Evolutionary conservation across 176 grass and related monocot genomes (phyloP).

Genomic region (Alopecurus myosuroides): DNA sequence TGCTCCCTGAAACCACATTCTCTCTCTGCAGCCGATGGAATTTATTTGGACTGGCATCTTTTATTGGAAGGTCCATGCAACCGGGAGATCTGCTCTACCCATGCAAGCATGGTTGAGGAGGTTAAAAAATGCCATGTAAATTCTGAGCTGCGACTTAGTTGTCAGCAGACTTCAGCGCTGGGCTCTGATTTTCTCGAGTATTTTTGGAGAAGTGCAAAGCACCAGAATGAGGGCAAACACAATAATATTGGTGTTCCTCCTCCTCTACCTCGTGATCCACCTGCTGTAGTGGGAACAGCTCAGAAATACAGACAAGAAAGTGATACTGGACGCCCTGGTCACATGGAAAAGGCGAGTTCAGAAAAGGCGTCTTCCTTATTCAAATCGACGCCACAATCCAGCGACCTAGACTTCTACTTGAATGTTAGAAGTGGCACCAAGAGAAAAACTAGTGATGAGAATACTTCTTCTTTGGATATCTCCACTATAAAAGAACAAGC

Average conservation of each 20-base stretch:
- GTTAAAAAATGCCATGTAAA: slow-evolving; percentile 40
- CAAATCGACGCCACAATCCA: slow-evolving; percentile 46
- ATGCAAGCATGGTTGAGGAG: slow-evolving; percentile 54
- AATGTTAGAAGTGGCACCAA: slow-evolving; percentile 46
- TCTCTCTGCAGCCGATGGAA: slow-evolving; percentile 65
- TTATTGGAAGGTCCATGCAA: slow-evolving; percentile 63
- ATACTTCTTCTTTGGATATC: slow-evolving; percentile 13
- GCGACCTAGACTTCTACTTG: slow-evolving; percentile 67
- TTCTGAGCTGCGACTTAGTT: slow-evolving; percentile 43
- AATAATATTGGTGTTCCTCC: slow-evolving; percentile 20
- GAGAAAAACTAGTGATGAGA: slow-evolving; percentile 20
- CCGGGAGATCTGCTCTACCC: slow-evolving; percentile 58
- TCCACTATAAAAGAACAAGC: slow-evolving; percentile 38
- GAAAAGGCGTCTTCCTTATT: slow-evolving; percentile 50
- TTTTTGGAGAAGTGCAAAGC: slow-evolving; percentile 32
- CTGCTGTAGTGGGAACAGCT: slow-evolving; percentile 24
- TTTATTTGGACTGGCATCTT: slow-evolving; percentile 97
- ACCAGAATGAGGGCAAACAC: slow-evolving; percentile 30
- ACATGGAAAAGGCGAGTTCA: slow-evolving; percentile 22
- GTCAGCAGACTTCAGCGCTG: slow-evolving; percentile 32
- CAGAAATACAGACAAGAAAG: slow-evolving; percentile 30
- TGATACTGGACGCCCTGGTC: slow-evolving; percentile 15
- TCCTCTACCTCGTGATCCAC: slow-evolving; percentile 26
- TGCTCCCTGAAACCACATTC: slow-evolving; percentile 52
- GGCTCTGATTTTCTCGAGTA: slow-evolving; percentile 61